Percentiles rank a stretch among this genome's conserved stretches.
Evolutionary conservation across 108 stramenopile genomes (phyloP).

Genomic region (Skeletonema grethae): DNA sequence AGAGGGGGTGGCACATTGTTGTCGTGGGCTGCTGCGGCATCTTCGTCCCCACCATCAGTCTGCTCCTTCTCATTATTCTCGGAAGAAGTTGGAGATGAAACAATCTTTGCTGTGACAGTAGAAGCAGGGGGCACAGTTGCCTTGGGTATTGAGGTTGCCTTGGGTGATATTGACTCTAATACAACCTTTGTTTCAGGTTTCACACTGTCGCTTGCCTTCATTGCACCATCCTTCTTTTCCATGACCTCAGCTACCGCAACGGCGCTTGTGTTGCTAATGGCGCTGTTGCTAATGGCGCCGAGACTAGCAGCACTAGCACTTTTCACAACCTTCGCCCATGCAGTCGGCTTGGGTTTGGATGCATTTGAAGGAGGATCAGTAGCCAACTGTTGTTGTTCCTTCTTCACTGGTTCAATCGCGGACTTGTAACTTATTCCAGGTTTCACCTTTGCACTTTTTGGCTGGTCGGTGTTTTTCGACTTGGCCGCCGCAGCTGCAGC

Average conservation of each 20-base stretch:
- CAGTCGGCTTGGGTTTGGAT: constrained; percentile 22
- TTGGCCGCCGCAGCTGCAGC: constrained; percentile 1
- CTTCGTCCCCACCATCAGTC: constrained; percentile 9
- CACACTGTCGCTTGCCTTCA: not conserved
- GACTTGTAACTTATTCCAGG: constrained; percentile 50
- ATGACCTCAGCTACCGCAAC: not conserved
- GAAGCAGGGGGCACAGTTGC: constrained; percentile 66
- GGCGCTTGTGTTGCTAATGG: not conserved
- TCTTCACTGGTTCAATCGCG: constrained; percentile 38
- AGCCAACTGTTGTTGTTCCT: constrained; percentile 2
- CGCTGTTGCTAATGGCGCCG: not conserved
- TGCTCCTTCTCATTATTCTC: constrained; percentile 1
- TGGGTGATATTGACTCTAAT: constrained; percentile 41
- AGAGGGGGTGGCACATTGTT: constrained; percentile 61
- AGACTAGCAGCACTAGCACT: not conserved
- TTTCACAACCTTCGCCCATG: constrained; percentile 15
- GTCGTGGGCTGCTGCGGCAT: constrained; percentile 14
- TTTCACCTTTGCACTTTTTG: constrained; percentile 35
- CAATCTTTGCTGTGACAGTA: constrained; percentile 37
- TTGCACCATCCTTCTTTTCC: not conserved
- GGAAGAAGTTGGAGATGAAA: constrained; percentile 7
- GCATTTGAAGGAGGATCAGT: not conserved
- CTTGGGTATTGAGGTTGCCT: constrained; percentile 26
- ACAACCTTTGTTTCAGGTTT: not conserved
- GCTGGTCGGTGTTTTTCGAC: constrained; percentile 14